A percentile compares a stretch with the other conserved stretches of the same genome.
Conservation (phyloP, 179 eudicot species). For the Silene vulgaris region DNA sequence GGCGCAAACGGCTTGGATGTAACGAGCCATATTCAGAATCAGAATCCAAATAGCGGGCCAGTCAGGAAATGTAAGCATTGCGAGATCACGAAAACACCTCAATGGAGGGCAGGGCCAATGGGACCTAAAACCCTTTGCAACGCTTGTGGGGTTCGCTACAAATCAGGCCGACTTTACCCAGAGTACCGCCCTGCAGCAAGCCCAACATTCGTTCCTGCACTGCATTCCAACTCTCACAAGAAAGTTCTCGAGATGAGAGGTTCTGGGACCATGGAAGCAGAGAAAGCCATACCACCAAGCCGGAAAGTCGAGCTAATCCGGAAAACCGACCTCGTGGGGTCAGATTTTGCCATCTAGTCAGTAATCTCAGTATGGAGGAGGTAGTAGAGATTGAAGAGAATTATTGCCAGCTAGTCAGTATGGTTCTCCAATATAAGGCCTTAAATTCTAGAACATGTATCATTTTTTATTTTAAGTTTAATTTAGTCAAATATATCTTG, state of each 20-base stretch:
- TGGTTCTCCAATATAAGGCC: slow-evolving; percentile 1
- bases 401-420: slow-evolving; percentile 13
- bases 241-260: slow-evolving; percentile 77
- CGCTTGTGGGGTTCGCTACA: slow-evolving; percentile 87
- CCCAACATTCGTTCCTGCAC: slow-evolving; percentile 61
- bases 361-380: not conserved
- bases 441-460: slow-evolving; percentile 19
- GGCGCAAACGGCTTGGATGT: not conserved
- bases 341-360: slow-evolving; percentile 11
- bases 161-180: slow-evolving; percentile 75
- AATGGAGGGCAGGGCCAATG: slow-evolving; percentile 82
- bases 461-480: slow-evolving; percentile 11
- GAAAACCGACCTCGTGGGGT: slow-evolving; percentile 20
- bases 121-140: slow-evolving; percentile 83
- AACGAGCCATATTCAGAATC: slow-evolving; percentile 24
- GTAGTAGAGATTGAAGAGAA: slow-evolving; percentile 3
- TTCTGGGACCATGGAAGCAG: slow-evolving; percentile 6
- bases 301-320: slow-evolving; percentile 32
- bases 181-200: slow-evolving; percentile 90
- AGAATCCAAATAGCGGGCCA: slow-evolving; percentile 15
- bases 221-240: slow-evolving; percentile 87
- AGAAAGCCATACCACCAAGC: slow-evolving; percentile 4
- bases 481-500: slow-evolving; percentile 33
- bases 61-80: slow-evolving; percentile 79
- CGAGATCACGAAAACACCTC: slow-evolving; percentile 80